These are phyloP conservation scores for Hypoxylon crocopeplum DNA, from an alignment of 495 filamentous ascomycete species.

Conservation along the genomic window DNA sequence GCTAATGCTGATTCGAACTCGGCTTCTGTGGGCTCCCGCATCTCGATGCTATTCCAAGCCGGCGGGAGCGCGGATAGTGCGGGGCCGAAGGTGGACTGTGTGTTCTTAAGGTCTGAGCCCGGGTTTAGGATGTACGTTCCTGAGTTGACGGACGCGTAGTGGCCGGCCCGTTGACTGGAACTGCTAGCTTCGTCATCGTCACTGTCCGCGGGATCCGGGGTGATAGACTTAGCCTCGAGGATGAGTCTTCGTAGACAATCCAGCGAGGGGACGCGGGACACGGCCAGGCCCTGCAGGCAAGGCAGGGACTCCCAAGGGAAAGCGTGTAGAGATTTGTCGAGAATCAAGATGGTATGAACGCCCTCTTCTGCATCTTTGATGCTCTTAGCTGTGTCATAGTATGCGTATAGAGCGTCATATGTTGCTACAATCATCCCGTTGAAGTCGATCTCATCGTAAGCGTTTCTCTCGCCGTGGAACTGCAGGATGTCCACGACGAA, in stretches of 20 bases:
- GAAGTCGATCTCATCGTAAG: slow-evolving; percentile 97
- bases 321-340: slow-evolving; percentile 86
- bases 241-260: slow-evolving; percentile 70
- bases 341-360: slow-evolving; percentile 87
- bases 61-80: slow-evolving; percentile 59
- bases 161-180: slow-evolving; percentile 45
- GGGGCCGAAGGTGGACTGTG: slow-evolving; percentile 73
- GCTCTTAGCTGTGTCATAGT: slow-evolving; percentile 66
- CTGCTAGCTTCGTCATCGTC: slow-evolving; percentile 15
- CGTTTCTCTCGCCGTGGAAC: slow-evolving; percentile 94
- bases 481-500: slow-evolving; percentile 96
- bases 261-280: slow-evolving; percentile 85
- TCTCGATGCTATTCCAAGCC: slow-evolving; percentile 69
- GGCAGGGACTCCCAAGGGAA: slow-evolving; percentile 98
- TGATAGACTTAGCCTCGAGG: slow-evolving; percentile 40
- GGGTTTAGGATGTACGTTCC: slow-evolving; percentile 92
- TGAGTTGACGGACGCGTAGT: slow-evolving; percentile 62
- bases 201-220: neutral
- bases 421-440: slow-evolving; percentile 87
- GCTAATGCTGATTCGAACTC: slow-evolving; percentile 73
- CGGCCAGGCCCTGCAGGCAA: slow-evolving; percentile 77
- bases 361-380: slow-evolving; percentile 42
- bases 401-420: slow-evolving; percentile 76
- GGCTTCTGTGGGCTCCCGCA: slow-evolving; percentile 73
- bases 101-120: slow-evolving; percentile 77